Conservation (phyloP, 2,329 filamentous ascomycete species). For the Xenosphaeropsis pyriputrescens region DNA sequence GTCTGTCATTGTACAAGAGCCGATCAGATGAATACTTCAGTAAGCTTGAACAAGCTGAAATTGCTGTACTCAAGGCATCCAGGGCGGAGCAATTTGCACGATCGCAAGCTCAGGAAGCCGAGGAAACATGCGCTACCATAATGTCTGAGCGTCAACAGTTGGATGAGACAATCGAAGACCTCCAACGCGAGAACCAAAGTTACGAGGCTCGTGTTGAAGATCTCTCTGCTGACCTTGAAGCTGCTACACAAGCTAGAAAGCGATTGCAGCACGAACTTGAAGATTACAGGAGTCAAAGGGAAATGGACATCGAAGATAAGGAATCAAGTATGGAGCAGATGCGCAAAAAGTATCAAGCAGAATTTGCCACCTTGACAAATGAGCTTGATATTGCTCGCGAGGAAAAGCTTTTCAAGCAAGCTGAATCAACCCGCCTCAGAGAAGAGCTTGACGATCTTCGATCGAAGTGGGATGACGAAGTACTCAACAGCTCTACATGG, state of each 20-base stretch:
- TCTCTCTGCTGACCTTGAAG: constrained; percentile 75
- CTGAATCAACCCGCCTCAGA: constrained; percentile 76
- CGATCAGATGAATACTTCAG: constrained; percentile 92
- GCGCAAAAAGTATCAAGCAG: constrained; percentile 89
- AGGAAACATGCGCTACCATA: constrained; percentile 78
- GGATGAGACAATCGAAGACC: constrained; percentile 73
- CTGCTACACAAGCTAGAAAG: constrained; percentile 78
- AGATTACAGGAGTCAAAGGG: constrained; percentile 88
- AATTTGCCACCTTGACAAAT: constrained; percentile 77
- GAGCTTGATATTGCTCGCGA: constrained; percentile 91
- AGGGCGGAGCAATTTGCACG: constrained; percentile 91
- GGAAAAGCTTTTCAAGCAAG: constrained; percentile 71
- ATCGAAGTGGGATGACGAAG: constrained; percentile 96
- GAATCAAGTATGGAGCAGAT: constrained; percentile 94
- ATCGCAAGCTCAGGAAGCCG: constrained; percentile 75
- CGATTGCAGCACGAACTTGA: constrained; percentile 93
- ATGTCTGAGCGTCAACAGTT: constrained; percentile 88
- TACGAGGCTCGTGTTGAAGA: constrained; percentile 89
- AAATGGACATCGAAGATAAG: constrained; percentile 94
- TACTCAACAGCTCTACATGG: constrained; percentile 95
- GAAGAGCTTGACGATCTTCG: constrained; percentile 91
- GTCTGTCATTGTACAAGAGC: constrained; percentile 77
- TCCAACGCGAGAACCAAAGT: constrained; percentile 78
- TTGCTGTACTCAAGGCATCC: constrained; percentile 81
- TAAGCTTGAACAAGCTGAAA: constrained; percentile 93